Evolutionary conservation across 1,139 yeast species (phyloP), one percentile per base, ranked within the genome.

Genomic region (Spencermartinsiella ligniputridi): DNA sequence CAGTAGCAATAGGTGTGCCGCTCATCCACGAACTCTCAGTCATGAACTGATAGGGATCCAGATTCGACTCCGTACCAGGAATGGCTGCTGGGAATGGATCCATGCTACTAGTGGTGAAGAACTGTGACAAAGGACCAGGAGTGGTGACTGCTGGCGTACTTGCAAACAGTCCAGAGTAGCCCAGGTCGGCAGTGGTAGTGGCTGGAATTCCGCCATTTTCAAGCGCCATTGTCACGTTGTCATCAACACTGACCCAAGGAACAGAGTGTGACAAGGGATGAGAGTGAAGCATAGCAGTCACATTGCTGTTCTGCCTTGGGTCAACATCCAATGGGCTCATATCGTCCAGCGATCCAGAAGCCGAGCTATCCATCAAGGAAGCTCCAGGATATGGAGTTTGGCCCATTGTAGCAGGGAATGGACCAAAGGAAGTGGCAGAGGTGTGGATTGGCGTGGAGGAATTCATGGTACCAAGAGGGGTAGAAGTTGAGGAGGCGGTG

Each of bases 71-170:
- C n/a, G 32, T 37, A 22, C 21, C 9, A 13, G 22, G 27, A 20
- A 35, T 20, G 5, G 27, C 12, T 12, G 24, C 9, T 19, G 38
- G 17, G 11, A 35, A 35, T n/a, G 32, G 12, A 17, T 37, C 34
- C 18, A 37, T 13, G 20, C 21, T 15, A 13, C 34, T 37, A 15
- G 83, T 78, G 58, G 94, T 82, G 65, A 92, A 92, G 61, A 89
- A 90, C 65, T 92, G 97, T 3, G 15, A 30, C 19, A 39, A 33
- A 27, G 42, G 42, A 4, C 37, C 41, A 29, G 41, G 30, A 29
- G 47, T 32, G 11, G 40, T 37, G 32, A 30, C 16, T 9, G 41
- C 42, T 16, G 42, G 41, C 13, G 45, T 46, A 36, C 39, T 42
- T 8, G 49, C 44, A 3, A 35, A 29, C 11, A 44, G 41, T 13